Percentiles rank a stretch among this genome's conserved stretches.
phyloP scores from a whole-genome alignment of 805 yeast genomes.

The Saccharomycopsis sp. region DNA sequence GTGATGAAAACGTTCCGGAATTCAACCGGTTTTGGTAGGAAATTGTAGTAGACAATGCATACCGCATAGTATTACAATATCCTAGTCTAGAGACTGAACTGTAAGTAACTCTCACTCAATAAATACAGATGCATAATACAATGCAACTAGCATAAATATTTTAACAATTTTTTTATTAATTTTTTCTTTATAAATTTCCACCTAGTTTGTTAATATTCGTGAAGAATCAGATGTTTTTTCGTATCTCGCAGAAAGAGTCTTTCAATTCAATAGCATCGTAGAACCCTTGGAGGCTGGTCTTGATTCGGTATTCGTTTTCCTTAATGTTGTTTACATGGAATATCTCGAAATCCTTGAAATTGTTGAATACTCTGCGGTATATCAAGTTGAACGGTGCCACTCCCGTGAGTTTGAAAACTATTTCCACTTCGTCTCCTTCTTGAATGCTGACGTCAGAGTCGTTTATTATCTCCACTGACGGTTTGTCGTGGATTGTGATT shows the following conservation, averaged over 20 bases:
- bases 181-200: too few species aligned
- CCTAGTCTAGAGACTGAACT: too few species aligned
- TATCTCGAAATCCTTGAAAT: constrained; percentile 19
- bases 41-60: too few species aligned
- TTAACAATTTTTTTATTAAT: too few species aligned
- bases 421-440: constrained; percentile 91
- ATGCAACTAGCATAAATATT: too few species aligned
- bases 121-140: not conserved
- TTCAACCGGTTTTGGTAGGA: too few species aligned
- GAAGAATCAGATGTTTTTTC: constrained; percentile 12
- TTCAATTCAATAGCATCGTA: constrained; percentile 88
- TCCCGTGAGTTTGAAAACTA: constrained; percentile 75
- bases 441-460: constrained; percentile 73
- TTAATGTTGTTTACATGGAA: constrained; percentile 51
- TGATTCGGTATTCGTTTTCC: constrained; percentile 60
- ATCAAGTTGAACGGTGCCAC: constrained; percentile 74
- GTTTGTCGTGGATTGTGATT: constrained; percentile 46
- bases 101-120: too few species aligned
- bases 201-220: too few species aligned
- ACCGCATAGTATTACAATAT: too few species aligned
- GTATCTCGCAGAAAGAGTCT: constrained; percentile 64
- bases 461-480: constrained; percentile 73
- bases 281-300: constrained; percentile 83
- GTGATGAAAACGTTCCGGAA: too few species aligned
- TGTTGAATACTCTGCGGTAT: constrained; percentile 33